Evolutionary conservation across 2,329 filamentous ascomycete species (phyloP).

Genomic region (Microcyclospora tardicrescens): DNA sequence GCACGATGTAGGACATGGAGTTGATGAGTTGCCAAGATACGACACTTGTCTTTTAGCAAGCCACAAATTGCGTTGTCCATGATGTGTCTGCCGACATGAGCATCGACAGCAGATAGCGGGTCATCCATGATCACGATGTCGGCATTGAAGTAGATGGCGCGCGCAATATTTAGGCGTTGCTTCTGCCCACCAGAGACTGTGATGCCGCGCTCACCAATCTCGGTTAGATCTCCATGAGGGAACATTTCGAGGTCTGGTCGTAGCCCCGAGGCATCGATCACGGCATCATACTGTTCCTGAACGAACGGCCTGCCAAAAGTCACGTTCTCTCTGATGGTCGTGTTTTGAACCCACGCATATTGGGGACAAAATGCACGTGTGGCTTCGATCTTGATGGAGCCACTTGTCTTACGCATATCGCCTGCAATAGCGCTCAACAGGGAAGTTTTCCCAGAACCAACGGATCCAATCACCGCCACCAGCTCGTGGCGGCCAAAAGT

Average conservation of each 20-base stretch:
- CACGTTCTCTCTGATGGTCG: slow-evolving; percentile 71
- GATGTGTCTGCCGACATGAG: slow-evolving; percentile 50
- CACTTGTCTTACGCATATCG: slow-evolving; percentile 42
- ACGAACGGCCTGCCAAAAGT: slow-evolving; percentile 64
- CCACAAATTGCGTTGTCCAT: slow-evolving; percentile 85
- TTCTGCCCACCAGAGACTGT: slow-evolving; percentile 87
- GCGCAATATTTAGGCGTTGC: slow-evolving; percentile 81
- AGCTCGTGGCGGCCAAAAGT: slow-evolving; percentile 57
- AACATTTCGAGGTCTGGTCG: slow-evolving; percentile 73
- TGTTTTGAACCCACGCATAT: slow-evolving; percentile 89
- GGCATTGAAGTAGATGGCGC: slow-evolving; percentile 49
- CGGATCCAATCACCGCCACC: slow-evolving; percentile 45
- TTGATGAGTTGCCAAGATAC: slow-evolving; percentile 81
- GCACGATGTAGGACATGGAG: slow-evolving; percentile 83
- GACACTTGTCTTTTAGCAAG: slow-evolving; percentile 68
- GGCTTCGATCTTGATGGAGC: slow-evolving; percentile 58
- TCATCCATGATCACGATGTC: slow-evolving; percentile 48
- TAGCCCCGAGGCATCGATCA: slow-evolving; percentile 23
- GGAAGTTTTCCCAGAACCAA: no score
- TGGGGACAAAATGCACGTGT: slow-evolving; percentile 69
- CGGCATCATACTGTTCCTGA: slow-evolving; percentile 59
- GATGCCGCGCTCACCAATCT: slow-evolving; percentile 87
- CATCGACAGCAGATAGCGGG: slow-evolving; percentile 39
- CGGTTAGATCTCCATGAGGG: slow-evolving; percentile 67
- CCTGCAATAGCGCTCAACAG: no score